These are phyloP conservation scores for Filosporella fistucella DNA, from an alignment of 495 filamentous ascomycete genomes.

Conservation along the genomic window DNA sequence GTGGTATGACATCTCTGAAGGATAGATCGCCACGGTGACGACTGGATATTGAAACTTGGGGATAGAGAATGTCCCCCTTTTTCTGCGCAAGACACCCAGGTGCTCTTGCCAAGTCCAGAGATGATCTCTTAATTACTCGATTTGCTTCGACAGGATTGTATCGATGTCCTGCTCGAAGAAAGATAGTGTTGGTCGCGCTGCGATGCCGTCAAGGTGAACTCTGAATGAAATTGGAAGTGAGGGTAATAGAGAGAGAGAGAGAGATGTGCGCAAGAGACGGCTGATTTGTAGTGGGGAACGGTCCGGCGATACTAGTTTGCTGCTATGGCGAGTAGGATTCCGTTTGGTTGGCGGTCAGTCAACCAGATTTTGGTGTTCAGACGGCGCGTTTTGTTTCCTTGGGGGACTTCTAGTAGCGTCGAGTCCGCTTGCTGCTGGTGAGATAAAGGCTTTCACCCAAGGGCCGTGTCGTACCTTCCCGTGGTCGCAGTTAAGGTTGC, in stretches of 20 bases:
- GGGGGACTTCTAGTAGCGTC: slow-evolving; percentile 1
- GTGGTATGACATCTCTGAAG: slow-evolving; percentile 23
- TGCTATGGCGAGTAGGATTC: neutral
- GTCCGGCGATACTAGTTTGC: slow-evolving; percentile 11
- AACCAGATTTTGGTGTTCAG: slow-evolving; percentile 1
- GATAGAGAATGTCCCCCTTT: neutral
- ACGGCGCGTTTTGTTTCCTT: neutral
- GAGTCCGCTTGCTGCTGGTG: slow-evolving; percentile 3
- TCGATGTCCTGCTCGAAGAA: too few species aligned
- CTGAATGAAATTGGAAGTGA: too few species aligned
- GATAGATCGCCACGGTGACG: slow-evolving; percentile 25
- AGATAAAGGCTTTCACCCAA: neutral
- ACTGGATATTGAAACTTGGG: neutral
- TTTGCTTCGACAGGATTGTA: too few species aligned
- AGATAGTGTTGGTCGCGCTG: too few species aligned
- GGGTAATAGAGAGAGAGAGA: too few species aligned
- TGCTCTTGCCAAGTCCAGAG: too few species aligned
- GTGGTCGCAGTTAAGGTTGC: neutral
- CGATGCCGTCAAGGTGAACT: too few species aligned
- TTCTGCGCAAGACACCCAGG: too few species aligned
- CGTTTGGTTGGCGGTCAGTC: slow-evolving; percentile 4
- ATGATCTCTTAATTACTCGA: too few species aligned
- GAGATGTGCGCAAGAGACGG: slow-evolving; percentile 9
- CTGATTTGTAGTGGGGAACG: slow-evolving; percentile 15
- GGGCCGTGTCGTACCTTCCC: slow-evolving; percentile 12